Evolutionary conservation across 805 yeast genomes (phyloP), one percentile per base, ranked within the genome.

Genomic region (Metschnikowia lachancei): DNA sequence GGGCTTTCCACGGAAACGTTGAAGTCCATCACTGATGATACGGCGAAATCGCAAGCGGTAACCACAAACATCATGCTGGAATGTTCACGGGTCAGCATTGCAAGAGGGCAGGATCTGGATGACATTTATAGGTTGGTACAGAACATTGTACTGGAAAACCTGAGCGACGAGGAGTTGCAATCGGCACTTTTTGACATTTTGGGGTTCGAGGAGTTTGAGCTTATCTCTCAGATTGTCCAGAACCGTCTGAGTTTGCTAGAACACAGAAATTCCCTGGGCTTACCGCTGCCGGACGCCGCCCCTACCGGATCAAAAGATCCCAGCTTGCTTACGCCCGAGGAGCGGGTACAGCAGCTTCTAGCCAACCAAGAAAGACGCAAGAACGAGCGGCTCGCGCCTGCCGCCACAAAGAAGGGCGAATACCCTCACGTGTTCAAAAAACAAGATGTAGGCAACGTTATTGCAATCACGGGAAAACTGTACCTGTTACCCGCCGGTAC

Each of bases 401-500:
- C 73, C 30, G 43, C 39, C n/a, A 32, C 48, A n/a, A 57, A 64
- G 12, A 61, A 70, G 4, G 72, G 69, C 32, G 76, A 76, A 16
- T 92, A 89, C 57, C 97, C 97, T 0, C 96, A 95, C 66, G 97
- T 94, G 1, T 94, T 76, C 64, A 80, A 86, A 52, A 71, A 83
- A 36, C 80, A 77, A 41, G 88, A 81, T 36, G 53, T 54, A 9
- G 81, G 83, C 0, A 81, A 83, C 28, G 62, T 88, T n/a, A 39
- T 67, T 13, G 82, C 91, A 0, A 78, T 88, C 37, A 79, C 88
- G 6, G 97, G 97, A 1, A 85, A 85, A 50, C 85, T 84, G 58
- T 87, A 82, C 57, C 71, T 84, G 1, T 71, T 94, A 11, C 99
- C 99, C 0, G 66, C 70, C 2, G 97, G 97, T 0, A 83, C 97